A percentile compares a stretch with the other conserved stretches of the same genome.
Evolutionary conservation across 305 asterid species (phyloP).

Genomic region (Fraxinus platypoda): DNA sequence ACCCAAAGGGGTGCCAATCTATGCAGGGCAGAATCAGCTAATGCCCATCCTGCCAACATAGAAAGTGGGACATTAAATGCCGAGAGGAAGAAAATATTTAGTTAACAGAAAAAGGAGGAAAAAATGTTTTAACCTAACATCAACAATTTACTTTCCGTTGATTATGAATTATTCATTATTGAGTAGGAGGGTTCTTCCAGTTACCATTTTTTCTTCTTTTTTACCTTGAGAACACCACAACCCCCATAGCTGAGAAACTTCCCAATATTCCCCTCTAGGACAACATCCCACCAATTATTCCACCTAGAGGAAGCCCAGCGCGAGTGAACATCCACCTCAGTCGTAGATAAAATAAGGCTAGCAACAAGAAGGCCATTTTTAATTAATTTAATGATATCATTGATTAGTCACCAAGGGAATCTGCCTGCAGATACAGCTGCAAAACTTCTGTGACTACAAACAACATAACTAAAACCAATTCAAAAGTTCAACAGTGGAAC

Average conservation of each 20-base stretch:
- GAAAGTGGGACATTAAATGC: slow-evolving; percentile 6
- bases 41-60: slow-evolving; percentile 78
- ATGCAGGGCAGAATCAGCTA: slow-evolving; percentile 93
- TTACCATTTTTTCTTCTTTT: neutral
- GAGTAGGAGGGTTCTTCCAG: neutral
- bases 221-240: neutral
- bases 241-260: neutral
- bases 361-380: neutral
- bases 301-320: too few relatives aligned
- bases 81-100: neutral
- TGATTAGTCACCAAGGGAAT: neutral
- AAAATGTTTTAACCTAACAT: neutral
- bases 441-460: neutral
- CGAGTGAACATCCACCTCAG: neutral
- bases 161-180: neutral
- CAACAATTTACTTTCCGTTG: neutral
- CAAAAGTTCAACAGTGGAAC: neutral
- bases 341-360: neutral
- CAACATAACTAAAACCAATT: neutral
- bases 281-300: neutral
- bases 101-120: neutral
- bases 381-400: too few relatives aligned
- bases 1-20: slow-evolving; percentile 96
- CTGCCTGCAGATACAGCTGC: neutral
- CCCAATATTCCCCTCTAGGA: neutral